A percentile compares a stretch with the other conserved stretches of the same genome.
Conservation (phyloP, 768 basidiomycete genomes). For the Cystobasidium ongulense region DNA sequence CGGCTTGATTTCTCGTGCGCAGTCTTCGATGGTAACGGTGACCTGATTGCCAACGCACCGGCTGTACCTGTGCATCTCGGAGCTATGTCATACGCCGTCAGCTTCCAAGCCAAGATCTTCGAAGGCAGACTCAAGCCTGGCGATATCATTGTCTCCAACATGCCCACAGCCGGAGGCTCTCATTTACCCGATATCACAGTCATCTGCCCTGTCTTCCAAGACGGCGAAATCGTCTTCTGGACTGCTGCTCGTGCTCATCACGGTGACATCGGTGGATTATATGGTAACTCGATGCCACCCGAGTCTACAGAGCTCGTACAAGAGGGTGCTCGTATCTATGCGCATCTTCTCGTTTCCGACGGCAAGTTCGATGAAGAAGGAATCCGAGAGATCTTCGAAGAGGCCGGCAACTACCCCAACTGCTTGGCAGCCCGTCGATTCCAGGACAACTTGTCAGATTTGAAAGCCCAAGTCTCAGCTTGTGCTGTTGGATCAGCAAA, state of each 20-base stretch:
- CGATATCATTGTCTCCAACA: constrained; percentile 48
- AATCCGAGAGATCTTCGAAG: constrained; percentile 37
- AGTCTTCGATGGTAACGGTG: constrained; percentile 8
- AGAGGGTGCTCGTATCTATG: constrained; percentile 40
- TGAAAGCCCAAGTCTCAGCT: constrained; percentile 40
- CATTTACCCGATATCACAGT: constrained; percentile 83
- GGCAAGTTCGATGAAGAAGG: constrained; percentile 39
- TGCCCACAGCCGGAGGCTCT: constrained; percentile 31
- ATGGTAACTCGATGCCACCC: constrained; percentile 40
- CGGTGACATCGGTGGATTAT: constrained; percentile 35
- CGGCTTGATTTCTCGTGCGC: constrained; percentile 16
- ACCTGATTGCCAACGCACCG: constrained; percentile 7
- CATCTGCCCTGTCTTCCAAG: constrained; percentile 77
- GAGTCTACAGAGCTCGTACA: constrained; percentile 37
- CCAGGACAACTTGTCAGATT: constrained; percentile 42
- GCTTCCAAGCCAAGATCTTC: constrained; percentile 40
- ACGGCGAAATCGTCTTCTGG: constrained; percentile 47
- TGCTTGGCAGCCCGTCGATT: constrained; percentile 41
- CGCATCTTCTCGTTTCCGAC: constrained; percentile 39
- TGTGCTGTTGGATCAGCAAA: constrained; percentile 38
- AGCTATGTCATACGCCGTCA: constrained; percentile 43
- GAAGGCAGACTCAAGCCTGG: constrained; percentile 68
- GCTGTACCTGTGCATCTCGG: constrained; percentile 37
- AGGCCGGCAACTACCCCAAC: constrained; percentile 39
- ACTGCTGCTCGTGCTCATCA: constrained; percentile 53